These are phyloP conservation scores for Mortierella sp. DNA, from an alignment of 371 early-diverging fungal species.

Conservation along the genomic window DNA sequence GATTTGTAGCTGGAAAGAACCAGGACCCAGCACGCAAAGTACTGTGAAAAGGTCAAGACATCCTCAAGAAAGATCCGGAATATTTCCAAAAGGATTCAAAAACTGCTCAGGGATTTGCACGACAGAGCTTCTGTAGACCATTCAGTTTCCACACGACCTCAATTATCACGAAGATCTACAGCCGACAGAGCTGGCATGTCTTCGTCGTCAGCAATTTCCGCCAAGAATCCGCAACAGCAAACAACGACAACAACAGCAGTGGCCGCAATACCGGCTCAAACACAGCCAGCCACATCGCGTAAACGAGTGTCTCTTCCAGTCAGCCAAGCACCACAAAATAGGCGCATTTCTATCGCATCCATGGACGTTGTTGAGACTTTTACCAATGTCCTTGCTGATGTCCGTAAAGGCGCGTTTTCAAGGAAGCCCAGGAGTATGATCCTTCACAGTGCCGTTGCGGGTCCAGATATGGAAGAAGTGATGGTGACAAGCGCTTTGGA, in stretches of 20 bases:
- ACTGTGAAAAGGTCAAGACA: conserved; percentile 28
- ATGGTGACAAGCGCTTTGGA: conserved; percentile 38
- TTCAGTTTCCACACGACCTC: neutral
- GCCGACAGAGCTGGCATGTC: neutral
- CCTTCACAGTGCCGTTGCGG: conserved; percentile 22
- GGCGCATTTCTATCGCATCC: conserved; percentile 14
- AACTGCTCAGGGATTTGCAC: conserved; percentile 20
- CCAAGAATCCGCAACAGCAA: neutral
- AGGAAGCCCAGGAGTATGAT: conserved; percentile 41
- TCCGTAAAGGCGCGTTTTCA: conserved; percentile 27
- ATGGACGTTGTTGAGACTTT: conserved; percentile 32
- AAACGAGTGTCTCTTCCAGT: neutral
- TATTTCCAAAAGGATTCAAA: conserved; percentile 31
- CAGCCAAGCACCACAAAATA: neutral
- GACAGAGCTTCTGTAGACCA: neutral
- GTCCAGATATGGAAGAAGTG: conserved; percentile 32
- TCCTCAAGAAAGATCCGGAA: conserved; percentile 33
- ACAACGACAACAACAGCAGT: neutral
- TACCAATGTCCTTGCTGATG: conserved; percentile 27
- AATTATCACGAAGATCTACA: neutral
- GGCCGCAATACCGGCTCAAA: neutral
- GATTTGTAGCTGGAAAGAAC: conserved; percentile 33
- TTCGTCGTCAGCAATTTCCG: too few relatives aligned
- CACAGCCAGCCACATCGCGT: neutral
- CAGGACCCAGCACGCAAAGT: conserved; percentile 38